Conservation (phyloP, 768 basidiomycete species). For the Phlebiopsis gigantea region DNA sequence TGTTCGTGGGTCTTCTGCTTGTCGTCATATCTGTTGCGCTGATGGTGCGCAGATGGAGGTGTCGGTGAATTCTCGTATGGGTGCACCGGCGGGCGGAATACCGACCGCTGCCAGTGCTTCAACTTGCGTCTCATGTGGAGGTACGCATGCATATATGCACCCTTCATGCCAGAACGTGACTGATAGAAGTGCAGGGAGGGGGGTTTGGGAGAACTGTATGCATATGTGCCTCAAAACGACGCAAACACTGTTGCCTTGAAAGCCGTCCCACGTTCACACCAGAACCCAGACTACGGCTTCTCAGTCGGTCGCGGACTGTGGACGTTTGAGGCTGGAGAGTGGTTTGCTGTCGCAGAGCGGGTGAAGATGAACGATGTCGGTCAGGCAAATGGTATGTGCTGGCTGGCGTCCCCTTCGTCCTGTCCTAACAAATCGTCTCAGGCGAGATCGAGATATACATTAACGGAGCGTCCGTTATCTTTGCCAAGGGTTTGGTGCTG, state of each 20-base stretch:
- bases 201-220: slow-evolving; percentile 61
- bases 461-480: slow-evolving; percentile 54
- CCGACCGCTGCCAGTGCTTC: slow-evolving; percentile 62
- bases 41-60: slow-evolving; percentile 43
- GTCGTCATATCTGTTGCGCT: not conserved
- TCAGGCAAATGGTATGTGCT: slow-evolving; percentile 44
- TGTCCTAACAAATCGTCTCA: slow-evolving; percentile 17
- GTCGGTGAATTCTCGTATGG: slow-evolving; percentile 51
- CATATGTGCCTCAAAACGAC: slow-evolving; percentile 53
- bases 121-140: slow-evolving; percentile 73
- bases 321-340: slow-evolving; percentile 43
- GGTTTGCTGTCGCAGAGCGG: slow-evolving; percentile 62
- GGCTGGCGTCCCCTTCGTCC: not conserved
- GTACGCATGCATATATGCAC: slow-evolving; percentile 25
- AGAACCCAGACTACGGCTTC: slow-evolving; percentile 56
- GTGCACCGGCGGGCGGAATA: slow-evolving; percentile 65
- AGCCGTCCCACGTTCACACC: slow-evolving; percentile 40
- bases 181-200: slow-evolving; percentile 34
- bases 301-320: slow-evolving; percentile 66
- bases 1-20: slow-evolving; percentile 39
- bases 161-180: not conserved
- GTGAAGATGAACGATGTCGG: slow-evolving; percentile 65
- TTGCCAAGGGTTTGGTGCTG: slow-evolving; percentile 42
- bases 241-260: slow-evolving; percentile 39
- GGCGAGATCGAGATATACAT: slow-evolving; percentile 66